Conservation (phyloP, 2,329 filamentous ascomycete species). For the Elsinoe perseae region DNA sequence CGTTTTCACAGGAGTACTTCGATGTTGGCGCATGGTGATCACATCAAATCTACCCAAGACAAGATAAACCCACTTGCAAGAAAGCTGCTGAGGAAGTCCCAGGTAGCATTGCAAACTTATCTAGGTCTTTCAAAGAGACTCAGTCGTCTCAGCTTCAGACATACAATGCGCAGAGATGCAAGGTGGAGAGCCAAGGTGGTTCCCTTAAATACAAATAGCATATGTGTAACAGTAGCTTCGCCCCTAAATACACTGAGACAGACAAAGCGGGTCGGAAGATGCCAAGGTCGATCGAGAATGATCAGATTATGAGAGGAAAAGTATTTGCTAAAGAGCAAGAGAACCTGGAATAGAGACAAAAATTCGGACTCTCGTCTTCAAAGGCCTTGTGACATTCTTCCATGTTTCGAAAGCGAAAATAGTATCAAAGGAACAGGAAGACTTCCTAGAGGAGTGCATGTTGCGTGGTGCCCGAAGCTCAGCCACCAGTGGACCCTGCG, state of each 20-base stretch:
- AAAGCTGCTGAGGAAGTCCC: conserved; percentile 14
- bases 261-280: neutral
- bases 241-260: conserved; percentile 3
- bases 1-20: conserved; percentile 69
- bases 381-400: neutral
- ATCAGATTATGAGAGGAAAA: neutral
- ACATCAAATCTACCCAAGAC: neutral
- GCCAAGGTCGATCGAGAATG: neutral
- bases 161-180: neutral
- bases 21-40: conserved; percentile 75
- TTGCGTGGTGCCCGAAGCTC: conserved; percentile 1
- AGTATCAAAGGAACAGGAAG: neutral
- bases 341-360: neutral
- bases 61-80: conserved; percentile 4
- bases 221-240: conserved; percentile 1
- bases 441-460: neutral
- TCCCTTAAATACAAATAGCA: neutral
- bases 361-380: neutral
- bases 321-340: neutral
- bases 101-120: conserved; percentile 13
- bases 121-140: neutral
- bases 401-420: neutral
- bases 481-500: conserved; percentile 1
- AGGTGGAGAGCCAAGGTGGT: neutral
- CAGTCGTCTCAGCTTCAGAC: neutral